These are phyloP conservation scores for Cladophialophora yegresii DNA, from an alignment of 2,329 filamentous ascomycete species.

Conservation along the genomic window DNA sequence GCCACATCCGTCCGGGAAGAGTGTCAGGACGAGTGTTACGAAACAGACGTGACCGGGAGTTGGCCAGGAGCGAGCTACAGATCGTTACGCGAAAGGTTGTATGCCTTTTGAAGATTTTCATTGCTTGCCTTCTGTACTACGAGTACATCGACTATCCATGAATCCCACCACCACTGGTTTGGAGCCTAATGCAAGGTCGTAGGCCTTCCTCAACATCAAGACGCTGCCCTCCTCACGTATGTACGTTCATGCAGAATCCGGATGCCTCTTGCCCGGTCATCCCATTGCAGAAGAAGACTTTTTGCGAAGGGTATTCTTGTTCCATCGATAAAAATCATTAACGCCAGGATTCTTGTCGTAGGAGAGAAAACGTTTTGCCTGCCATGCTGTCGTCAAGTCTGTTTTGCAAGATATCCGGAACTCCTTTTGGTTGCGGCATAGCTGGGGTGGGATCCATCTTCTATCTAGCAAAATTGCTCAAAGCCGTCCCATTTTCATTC, in stretches of 20 bases:
- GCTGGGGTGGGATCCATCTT: slow-evolving; percentile 50
- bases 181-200: slow-evolving; percentile 35
- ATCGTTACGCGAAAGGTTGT: slow-evolving; percentile 1
- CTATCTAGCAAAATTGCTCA: slow-evolving; percentile 45
- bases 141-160: slow-evolving; percentile 33
- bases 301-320: slow-evolving; percentile 41
- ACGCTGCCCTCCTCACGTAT: slow-evolving; percentile 35
- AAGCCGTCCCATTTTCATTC: slow-evolving; percentile 40
- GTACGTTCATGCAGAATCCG: slow-evolving; percentile 36
- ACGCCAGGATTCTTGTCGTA: slow-evolving; percentile 40
- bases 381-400: slow-evolving; percentile 34
- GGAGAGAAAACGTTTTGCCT: slow-evolving; percentile 40
- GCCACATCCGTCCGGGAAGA: background rate
- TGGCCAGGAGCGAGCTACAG: background rate
- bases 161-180: slow-evolving; percentile 17
- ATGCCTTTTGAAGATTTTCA: slow-evolving; percentile 33
- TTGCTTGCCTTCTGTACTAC: slow-evolving; percentile 32
- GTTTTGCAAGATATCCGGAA: slow-evolving; percentile 81
- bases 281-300: slow-evolving; percentile 37
- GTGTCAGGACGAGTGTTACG: background rate
- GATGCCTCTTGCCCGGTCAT: slow-evolving; percentile 38
- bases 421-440: slow-evolving; percentile 62
- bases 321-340: slow-evolving; percentile 16
- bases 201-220: slow-evolving; percentile 37
- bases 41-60: background rate